phyloP scores from a whole-genome alignment of 768 basidiomycete species.

The Pisolithus albus region DNA sequence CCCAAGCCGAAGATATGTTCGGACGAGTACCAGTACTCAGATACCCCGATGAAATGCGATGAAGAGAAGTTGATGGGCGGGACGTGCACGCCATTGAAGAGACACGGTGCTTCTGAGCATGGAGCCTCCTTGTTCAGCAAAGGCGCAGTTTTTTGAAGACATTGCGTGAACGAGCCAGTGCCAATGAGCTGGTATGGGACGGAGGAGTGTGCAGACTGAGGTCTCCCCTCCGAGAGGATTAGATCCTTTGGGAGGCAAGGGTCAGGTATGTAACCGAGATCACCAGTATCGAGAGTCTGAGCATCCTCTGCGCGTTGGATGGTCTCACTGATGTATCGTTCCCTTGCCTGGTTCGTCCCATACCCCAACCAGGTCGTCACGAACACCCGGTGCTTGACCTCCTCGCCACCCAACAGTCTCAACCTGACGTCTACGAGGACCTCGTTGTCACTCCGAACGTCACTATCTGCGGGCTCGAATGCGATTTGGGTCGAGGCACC shows the following conservation, averaged over 20 bases:
- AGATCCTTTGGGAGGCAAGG: constrained; percentile 87
- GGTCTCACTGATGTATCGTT: constrained; percentile 75
- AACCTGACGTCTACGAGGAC: constrained; percentile 71
- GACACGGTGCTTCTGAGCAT: constrained; percentile 79
- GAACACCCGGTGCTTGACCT: constrained; percentile 88
- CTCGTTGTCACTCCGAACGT: constrained; percentile 46
- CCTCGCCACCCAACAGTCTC: constrained; percentile 74
- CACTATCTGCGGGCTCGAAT: constrained; percentile 74
- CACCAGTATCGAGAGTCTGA: constrained; percentile 13
- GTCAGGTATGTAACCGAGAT: constrained; percentile 51
- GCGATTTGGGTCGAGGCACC: constrained; percentile 99
- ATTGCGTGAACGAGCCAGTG: constrained; percentile 86
- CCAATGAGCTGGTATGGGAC: constrained; percentile 64
- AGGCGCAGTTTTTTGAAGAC: constrained; percentile 62
- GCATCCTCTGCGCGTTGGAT: constrained; percentile 50
- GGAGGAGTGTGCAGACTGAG: constrained; percentile 39
- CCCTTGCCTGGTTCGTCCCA: constrained; percentile 94
- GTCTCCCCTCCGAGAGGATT: constrained; percentile 49
- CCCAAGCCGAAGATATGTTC: constrained; percentile 95
- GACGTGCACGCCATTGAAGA: constrained; percentile 92
- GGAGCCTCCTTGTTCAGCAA: constrained; percentile 80
- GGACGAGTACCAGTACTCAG: constrained; percentile 99
- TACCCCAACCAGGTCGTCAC: constrained; percentile 99
- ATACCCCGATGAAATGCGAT: constrained; percentile 93
- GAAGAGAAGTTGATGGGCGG: constrained; percentile 92